A percentile compares a stretch with the other conserved stretches of the same genome.
Evolutionary conservation across 129 eudicot genomes (phyloP).

Genomic region (Tagetes patula): DNA sequence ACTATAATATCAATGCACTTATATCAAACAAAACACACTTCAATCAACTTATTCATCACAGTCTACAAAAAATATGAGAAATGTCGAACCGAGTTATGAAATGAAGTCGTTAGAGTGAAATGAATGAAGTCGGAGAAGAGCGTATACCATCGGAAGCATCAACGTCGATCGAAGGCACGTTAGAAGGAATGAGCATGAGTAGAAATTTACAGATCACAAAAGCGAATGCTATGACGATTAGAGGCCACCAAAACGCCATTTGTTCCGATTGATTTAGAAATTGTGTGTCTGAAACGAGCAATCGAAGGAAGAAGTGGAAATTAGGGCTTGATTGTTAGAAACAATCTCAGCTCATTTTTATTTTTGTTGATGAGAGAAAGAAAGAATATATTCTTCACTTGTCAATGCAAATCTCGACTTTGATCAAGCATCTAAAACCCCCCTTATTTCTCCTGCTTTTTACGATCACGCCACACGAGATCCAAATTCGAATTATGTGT

Average conservation of each 20-base stretch:
- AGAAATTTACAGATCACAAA: conserved; percentile 72
- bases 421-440: conserved; percentile 17
- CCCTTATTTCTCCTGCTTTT: conserved; percentile 13
- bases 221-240: conserved; percentile 76
- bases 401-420: conserved; percentile 21
- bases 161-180: conserved; percentile 93
- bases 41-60: conserved; percentile 2
- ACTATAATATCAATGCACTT: conserved; percentile 10
- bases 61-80: conserved; percentile 8
- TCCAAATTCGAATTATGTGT: not conserved
- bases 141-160: conserved; percentile 78
- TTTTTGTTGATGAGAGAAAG: conserved; percentile 10
- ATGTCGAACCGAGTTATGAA: not conserved
- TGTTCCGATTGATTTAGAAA: conserved; percentile 9
- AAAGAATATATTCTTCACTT: conserved; percentile 33
- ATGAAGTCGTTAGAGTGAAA: not conserved
- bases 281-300: not conserved
- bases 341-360: not conserved
- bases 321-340: conserved; percentile 27
- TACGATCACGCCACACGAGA: conserved; percentile 26
- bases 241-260: conserved; percentile 93
- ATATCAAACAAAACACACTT: not conserved
- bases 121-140: conserved; percentile 9
- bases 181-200: conserved; percentile 89
- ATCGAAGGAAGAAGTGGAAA: conserved; percentile 6